These are phyloP conservation scores for Daldinia bambusicola DNA, from an alignment of 495 filamentous ascomycete species.

Conservation along the genomic window DNA sequence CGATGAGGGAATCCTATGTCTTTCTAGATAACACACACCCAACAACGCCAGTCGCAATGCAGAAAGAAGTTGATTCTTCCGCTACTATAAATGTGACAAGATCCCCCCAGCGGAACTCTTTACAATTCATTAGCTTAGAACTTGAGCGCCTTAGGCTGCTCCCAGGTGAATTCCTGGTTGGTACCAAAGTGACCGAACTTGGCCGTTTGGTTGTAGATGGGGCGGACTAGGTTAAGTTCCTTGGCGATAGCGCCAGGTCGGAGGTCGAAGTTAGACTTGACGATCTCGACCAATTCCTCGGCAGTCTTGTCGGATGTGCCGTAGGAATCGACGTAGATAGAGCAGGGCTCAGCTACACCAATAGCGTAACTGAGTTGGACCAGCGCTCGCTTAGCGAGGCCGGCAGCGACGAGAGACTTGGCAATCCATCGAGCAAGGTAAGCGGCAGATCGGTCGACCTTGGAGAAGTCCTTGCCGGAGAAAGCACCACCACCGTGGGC, in stretches of 20 bases:
- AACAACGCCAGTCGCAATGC: conserved; percentile 53
- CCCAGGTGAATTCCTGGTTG: conserved; percentile 97
- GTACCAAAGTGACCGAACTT: conserved; percentile 99
- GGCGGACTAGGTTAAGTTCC: conserved; percentile 92
- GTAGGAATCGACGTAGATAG: conserved; percentile 87
- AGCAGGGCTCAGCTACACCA: conserved; percentile 95
- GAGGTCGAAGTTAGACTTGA: conserved; percentile 95
- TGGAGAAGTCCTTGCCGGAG: conserved; percentile 99
- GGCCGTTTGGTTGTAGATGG: conserved; percentile 97
- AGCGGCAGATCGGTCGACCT: conserved; percentile 97
- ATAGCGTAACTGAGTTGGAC: conserved; percentile 99
- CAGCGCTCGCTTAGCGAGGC: conserved; percentile 87
- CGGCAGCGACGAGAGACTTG: conserved; percentile 92
- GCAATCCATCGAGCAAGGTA: conserved; percentile 98
- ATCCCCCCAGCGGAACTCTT: conserved; percentile 45
- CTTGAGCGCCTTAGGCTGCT: conserved; percentile 94
- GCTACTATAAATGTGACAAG: conserved; percentile 48
- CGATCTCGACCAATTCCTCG: conserved; percentile 89
- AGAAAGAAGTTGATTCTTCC: conserved; percentile 60
- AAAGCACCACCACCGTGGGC: conserved; percentile 99
- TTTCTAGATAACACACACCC: conserved; percentile 48
- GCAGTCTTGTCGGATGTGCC: conserved; percentile 78
- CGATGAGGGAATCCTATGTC: conserved; percentile 54
- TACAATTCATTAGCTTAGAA: conserved; percentile 66
- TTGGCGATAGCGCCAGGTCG: conserved; percentile 97